Evolutionary conservation across 306 rosid species (phyloP), one percentile per base, ranked within the genome.

Genomic region (Quercus rubra): DNA sequence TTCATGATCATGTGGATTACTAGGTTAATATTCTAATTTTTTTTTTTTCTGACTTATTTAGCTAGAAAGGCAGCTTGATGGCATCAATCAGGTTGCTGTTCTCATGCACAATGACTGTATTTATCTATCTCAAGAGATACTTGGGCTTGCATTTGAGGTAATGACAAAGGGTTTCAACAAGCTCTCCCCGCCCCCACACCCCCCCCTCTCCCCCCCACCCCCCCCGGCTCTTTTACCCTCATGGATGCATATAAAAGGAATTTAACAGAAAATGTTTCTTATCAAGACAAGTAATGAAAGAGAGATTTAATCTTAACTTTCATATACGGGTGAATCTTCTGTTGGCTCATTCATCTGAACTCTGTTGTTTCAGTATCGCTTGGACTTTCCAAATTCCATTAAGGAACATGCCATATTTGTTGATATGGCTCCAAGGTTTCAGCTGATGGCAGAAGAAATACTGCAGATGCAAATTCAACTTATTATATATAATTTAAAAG

Each of bases 131-230:
- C 97, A 92, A 81, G 98, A 95, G 88, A 87, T 90, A 80, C 96
- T 90, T 75, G 99, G 94, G 74, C 87, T 95, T 85, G 93, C 99
- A 55, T 95, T 89, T 84, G 97, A 95, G 98, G 99, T 95, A 91
- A 54, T 67, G 62, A 69, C 55, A 67, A 71, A 78, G 41, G 21
- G 35, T 57, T 49, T 58, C 31, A 68, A 28, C 75, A 41, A 55
- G 70, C 74, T 8, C 35, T 6, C 6, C 4, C 23, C 4, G 3
- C 0, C 18, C 17, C 13, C 5, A 17, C 11, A 0, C 10, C 17
- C n/a, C 5, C 23, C 3, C 5, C 23, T 1, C 5, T 5, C 23
- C 18, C 17, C 4, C 35, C 7, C 8, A 0, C 17, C 10, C 30
- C 3, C 17, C 1, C 0, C 0, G 21, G 15, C 21, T 13, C 17